These are phyloP conservation scores for Planoprotostelium fungivorum DNA, from an alignment of 78 protist genomes.

Conservation along the genomic window DNA sequence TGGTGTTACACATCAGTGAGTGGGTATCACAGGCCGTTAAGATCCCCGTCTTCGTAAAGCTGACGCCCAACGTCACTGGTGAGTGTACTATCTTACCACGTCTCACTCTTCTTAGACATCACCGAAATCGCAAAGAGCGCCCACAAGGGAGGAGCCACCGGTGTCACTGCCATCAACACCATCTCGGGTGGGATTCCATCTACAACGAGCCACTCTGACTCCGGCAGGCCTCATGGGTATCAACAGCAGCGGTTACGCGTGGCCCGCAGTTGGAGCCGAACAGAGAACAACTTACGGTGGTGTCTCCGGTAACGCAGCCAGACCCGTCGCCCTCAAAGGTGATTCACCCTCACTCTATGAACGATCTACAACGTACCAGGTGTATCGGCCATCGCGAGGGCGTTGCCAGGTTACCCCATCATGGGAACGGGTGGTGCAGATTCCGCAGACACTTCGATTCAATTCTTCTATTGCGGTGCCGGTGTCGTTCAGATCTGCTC, in stretches of 20 bases:
- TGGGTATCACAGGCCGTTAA: slow-evolving; percentile 77
- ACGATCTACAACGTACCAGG: no score
- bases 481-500: slow-evolving; percentile 84
- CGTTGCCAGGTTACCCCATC: slow-evolving; percentile 76
- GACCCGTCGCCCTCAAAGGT: slow-evolving; percentile 86
- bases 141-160: slow-evolving; percentile 88
- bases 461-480: slow-evolving; percentile 90
- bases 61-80: slow-evolving; percentile 93
- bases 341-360: no score
- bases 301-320: slow-evolving; percentile 87
- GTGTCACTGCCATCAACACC: slow-evolving; percentile 92
- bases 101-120: slow-evolving; percentile 27
- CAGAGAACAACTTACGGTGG: slow-evolving; percentile 92
- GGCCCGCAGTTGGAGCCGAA: slow-evolving; percentile 89
- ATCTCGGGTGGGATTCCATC: slow-evolving; percentile 22
- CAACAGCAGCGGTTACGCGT: slow-evolving; percentile 62
- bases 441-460: slow-evolving; percentile 80
- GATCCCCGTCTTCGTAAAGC: slow-evolving; percentile 92
- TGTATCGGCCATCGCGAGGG: slow-evolving; percentile 61
- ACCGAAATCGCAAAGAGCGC: slow-evolving; percentile 86
- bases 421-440: slow-evolving; percentile 90
- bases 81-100: background rate
- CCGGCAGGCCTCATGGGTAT: slow-evolving; percentile 82
- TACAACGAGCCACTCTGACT: background rate
- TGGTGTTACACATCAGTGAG: slow-evolving; percentile 78